Base-by-base conservation (phyloP, 805 yeast species). In the Cephaloascus albidus region DNA sequence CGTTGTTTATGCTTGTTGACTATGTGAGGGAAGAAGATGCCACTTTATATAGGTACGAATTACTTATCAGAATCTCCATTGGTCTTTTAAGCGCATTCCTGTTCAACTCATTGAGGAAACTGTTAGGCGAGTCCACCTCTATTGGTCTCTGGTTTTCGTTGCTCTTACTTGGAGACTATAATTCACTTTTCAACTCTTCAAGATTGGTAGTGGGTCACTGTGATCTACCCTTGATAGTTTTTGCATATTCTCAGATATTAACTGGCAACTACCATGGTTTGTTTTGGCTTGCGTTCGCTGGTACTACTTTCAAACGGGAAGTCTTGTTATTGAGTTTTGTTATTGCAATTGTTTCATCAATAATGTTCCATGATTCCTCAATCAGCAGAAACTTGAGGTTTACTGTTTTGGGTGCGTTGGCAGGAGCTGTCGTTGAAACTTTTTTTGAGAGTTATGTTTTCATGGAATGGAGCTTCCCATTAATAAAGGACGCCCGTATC, bases 121-220 rank as follows among this genome's bases (percentile, higher is more conserved):
- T n/a, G n/a, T n/a, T n/a, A n/a, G n/a, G n/a, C n/a, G n/a, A n/a
- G n/a, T 39, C 41, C 30, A 57, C 58, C 4, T 10, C 47, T 1
- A 56, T 69, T 10, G 76, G 77, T 1, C 43, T 67, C 14, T 83
- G 85, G 82, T 86, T 71, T 52, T 62, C 72, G 18, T 41, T 82
- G 2, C 68, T 88, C 41, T 65, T 70, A 32, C 58, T 74, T 40
- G 57, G 83, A 6, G 93, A 88, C 54, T 90, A 89, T 61, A 97
- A 90, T 54, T 44, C 86, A 16, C 60, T 81, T 43, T 90, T 67
- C 61, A 90, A 90, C 54, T 68, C 85, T n/a, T 71, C 95, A 2
- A 69, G 97, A 47, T 77, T 95, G 0, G 65, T 90, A 42, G 96
- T 97, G n/a, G 90, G 90, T 58, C 83, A 82, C 48, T 62, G 89